A percentile compares a stretch with the other conserved stretches of the same genome.
These are phyloP conservation scores for Wickerhamomyces canadensis DNA, from an alignment of 805 yeast species.

Conservation along the genomic window DNA sequence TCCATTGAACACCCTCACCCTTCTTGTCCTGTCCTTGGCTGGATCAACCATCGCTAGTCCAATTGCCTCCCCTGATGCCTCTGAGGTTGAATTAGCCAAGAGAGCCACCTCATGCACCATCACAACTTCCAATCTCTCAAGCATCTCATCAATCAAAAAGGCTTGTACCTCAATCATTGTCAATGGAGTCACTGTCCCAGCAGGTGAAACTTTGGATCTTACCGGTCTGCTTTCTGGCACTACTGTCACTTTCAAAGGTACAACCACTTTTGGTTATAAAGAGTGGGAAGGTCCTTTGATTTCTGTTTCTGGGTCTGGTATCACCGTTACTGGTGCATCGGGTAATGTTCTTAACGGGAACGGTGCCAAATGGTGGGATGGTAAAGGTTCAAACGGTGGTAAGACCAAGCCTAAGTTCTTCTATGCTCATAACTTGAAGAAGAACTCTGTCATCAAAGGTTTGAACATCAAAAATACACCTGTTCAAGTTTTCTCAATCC, in stretches of 20 bases:
- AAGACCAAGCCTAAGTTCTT: constrained; percentile 14
- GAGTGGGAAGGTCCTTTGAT: constrained; percentile 17
- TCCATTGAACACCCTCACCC: background rate
- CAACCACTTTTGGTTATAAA: constrained; percentile 11
- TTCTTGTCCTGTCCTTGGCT: background rate
- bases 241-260: constrained; percentile 15
- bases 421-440: constrained; percentile 6
- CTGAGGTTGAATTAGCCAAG: background rate
- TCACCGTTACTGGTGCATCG: constrained; percentile 13
- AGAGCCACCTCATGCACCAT: constrained; percentile 1
- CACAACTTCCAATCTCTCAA: constrained; percentile 1
- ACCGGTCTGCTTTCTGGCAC: constrained; percentile 10
- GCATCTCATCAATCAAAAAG: constrained; percentile 2
- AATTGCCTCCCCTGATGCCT: background rate
- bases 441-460: constrained; percentile 4
- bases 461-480: constrained; percentile 14
- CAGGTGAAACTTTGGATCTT: constrained; percentile 14
- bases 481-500: constrained; percentile 9
- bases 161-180: constrained; percentile 8
- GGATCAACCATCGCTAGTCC: background rate
- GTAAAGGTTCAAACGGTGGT: constrained; percentile 12
- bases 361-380: constrained; percentile 17
- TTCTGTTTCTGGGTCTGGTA: constrained; percentile 9
- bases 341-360: constrained; percentile 14
- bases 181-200: constrained; percentile 14